Conservation (phyloP, 192 early-diverging fungal genomes). For the Coemansia sp. region DNA sequence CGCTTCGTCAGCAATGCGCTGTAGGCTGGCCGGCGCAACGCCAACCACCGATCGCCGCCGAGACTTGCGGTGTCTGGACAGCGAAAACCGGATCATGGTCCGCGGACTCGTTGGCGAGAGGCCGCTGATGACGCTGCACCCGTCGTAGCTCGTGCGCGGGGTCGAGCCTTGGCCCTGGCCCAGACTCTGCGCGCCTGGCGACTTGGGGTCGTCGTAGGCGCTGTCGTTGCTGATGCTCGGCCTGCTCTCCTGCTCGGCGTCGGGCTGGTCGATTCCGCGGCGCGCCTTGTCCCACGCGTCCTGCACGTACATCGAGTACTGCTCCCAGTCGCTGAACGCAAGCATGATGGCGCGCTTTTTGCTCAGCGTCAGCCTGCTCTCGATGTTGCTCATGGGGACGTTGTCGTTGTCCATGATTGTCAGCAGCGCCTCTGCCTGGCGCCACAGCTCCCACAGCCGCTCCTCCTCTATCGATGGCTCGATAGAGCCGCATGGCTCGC, state of each 20-base stretch:
- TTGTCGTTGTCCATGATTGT: conserved; percentile 54
- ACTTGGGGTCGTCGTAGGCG: not conserved
- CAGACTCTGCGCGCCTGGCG: not conserved
- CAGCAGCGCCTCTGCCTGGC: conserved; percentile 52
- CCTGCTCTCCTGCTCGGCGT: conserved; percentile 25
- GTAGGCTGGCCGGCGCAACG: conserved; percentile 47
- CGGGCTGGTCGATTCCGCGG: conserved; percentile 38
- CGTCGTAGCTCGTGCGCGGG: conserved; percentile 19
- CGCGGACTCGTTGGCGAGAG: conserved; percentile 13
- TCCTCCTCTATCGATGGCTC: conserved; percentile 53
- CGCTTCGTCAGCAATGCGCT: conserved; percentile 50
- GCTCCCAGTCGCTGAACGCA: conserved; percentile 55
- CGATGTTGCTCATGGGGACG: conserved; percentile 32
- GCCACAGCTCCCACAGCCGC: conserved; percentile 55
- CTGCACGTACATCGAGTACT: conserved; percentile 54
- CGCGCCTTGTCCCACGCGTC: conserved; percentile 52
- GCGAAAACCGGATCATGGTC: conserved; percentile 29
- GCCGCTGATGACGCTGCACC: conserved; percentile 22
- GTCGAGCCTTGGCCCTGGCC: conserved; percentile 2
- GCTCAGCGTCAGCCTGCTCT: conserved; percentile 44
- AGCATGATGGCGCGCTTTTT: conserved; percentile 55
- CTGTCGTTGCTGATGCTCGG: conserved; percentile 29
- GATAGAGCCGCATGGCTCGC: conserved; percentile 46
- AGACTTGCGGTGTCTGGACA: conserved; percentile 39
- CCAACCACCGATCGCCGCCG: conserved; percentile 51